A percentile compares a stretch with the other conserved stretches of the same genome.
Conservation (phyloP, 2,329 filamentous ascomycete species). For the Chrysoporthe austroafricana region DNA sequence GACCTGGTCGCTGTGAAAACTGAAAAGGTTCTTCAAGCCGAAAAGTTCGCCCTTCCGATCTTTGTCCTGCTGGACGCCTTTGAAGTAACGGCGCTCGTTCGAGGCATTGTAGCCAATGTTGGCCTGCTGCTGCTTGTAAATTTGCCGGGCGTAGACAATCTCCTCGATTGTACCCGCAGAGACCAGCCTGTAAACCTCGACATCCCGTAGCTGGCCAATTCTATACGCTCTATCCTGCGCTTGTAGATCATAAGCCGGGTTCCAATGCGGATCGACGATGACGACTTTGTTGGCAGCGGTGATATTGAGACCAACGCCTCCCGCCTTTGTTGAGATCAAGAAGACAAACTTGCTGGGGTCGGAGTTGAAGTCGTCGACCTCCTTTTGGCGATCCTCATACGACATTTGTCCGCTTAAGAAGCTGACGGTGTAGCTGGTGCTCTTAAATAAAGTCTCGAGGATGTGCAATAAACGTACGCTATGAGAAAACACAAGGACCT, state of each 20-base stretch:
- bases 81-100: constrained; percentile 91
- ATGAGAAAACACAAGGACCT: constrained; percentile 94
- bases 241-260: constrained; percentile 90
- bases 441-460: constrained; percentile 81
- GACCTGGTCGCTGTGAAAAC: constrained; percentile 77
- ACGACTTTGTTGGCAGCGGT: constrained; percentile 98
- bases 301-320: constrained; percentile 93
- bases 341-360: constrained; percentile 91
- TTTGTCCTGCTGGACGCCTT: constrained; percentile 83
- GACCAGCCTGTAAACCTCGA: constrained; percentile 92
- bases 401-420: constrained; percentile 86
- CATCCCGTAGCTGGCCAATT: constrained; percentile 89
- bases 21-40: constrained; percentile 83
- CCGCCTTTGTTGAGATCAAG: constrained; percentile 90
- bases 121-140: constrained; percentile 98
- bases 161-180: constrained; percentile 94
- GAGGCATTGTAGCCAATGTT: constrained; percentile 97
- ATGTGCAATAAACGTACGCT: constrained; percentile 85
- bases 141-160: constrained; percentile 93
- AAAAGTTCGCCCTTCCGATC: constrained; percentile 92
- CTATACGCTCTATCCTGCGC: constrained; percentile 96
- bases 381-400: constrained; percentile 79
- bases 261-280: constrained; percentile 97
- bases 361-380: constrained; percentile 90
- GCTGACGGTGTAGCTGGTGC: constrained; percentile 87